phyloP scores from a whole-genome alignment of 1,284 basidiomycete species.

The Earliella scabrosa region DNA sequence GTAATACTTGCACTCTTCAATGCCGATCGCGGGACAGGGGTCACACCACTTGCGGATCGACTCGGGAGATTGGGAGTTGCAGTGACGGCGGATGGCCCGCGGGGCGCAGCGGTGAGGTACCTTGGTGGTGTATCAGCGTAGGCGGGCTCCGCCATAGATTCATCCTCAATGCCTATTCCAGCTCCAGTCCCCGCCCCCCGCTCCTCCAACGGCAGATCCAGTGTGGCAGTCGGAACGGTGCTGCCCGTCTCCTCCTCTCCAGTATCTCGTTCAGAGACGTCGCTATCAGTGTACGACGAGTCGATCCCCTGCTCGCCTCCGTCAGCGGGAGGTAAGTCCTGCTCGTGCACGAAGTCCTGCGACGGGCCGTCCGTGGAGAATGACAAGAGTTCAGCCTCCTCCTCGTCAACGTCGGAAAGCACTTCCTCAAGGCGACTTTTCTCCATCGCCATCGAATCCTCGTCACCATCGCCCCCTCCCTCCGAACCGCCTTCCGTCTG shows the following conservation, averaged over 20 bases:
- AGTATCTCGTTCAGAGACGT: conserved; percentile 24
- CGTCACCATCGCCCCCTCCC: conserved; percentile 36
- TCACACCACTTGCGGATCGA: conserved; percentile 27
- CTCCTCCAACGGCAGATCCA: conserved; percentile 18
- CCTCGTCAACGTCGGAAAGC: conserved; percentile 55
- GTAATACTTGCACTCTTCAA: conserved; percentile 57
- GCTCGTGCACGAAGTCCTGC: conserved; percentile 18
- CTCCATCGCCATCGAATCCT: conserved; percentile 36
- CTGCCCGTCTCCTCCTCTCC: conserved; percentile 23
- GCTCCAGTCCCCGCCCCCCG: neutral
- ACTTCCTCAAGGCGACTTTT: conserved; percentile 55
- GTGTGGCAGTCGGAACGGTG: conserved; percentile 19
- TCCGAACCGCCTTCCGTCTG: conserved; percentile 20
- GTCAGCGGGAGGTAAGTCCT: conserved; percentile 35
- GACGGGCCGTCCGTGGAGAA: conserved; percentile 73
- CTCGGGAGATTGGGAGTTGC: conserved; percentile 26
- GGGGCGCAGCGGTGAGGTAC: conserved; percentile 4
- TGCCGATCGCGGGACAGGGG: conserved; percentile 57
- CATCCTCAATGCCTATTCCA: conserved; percentile 5
- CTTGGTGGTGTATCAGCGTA: conserved; percentile 26
- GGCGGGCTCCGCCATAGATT: conserved; percentile 17
- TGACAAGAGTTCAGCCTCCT: conserved; percentile 67
- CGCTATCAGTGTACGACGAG: conserved; percentile 23
- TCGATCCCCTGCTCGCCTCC: conserved; percentile 19
- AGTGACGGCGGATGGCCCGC: conserved; percentile 8